Evolutionary conservation across 1,139 yeast species (phyloP), one percentile per base, ranked within the genome.

Genomic region (Taphrina deformans): DNA sequence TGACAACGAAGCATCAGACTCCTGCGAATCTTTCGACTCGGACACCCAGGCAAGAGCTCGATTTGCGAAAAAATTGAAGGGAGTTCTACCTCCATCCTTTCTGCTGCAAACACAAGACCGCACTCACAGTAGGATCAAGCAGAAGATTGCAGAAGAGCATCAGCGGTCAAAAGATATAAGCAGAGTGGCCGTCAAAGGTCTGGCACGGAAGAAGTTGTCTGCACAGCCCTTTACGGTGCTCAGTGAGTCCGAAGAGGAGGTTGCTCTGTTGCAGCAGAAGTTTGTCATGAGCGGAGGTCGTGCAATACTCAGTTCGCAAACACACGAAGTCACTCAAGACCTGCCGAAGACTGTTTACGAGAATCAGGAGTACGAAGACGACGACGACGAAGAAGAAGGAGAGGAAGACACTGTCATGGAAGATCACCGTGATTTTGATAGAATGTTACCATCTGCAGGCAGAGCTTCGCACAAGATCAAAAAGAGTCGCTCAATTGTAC

Each of bases 371-470:
- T n/a, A n/a, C n/a, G n/a, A n/a, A n/a, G n/a, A n/a, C n/a, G n/a
- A n/a, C n/a, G n/a, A n/a, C n/a, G n/a, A n/a, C n/a, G n/a, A n/a
- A n/a, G n/a, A n/a, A n/a, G n/a, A n/a, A n/a, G n/a, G n/a, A 10
- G 56, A 52, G 4, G 56, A 29, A 14, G 56, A 52, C 26, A 33
- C 45, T 21, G 29, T 33, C 40, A 52, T 52, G 56, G 56, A 33
- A 31, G 45, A 52, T 7, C 31, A 52, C 3, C 45, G 33, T 14
- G 29, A 33, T 6, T 33, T 52, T 23, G 56, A 52, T 21, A 26
- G 46, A 31, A 52, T 52, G 56, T n/a, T 52, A 14, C 45, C 33
- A n/a, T 10, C 27, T 14, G 10, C 29, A 3, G 23, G 45, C 6
- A 26, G 16, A 16, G n/a, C 45, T 16, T 26, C 56, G n/a, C 23